These are phyloP conservation scores for Globisporangium megalacanthum DNA, from an alignment of 352 stramenopile genomes.

Conservation along the genomic window DNA sequence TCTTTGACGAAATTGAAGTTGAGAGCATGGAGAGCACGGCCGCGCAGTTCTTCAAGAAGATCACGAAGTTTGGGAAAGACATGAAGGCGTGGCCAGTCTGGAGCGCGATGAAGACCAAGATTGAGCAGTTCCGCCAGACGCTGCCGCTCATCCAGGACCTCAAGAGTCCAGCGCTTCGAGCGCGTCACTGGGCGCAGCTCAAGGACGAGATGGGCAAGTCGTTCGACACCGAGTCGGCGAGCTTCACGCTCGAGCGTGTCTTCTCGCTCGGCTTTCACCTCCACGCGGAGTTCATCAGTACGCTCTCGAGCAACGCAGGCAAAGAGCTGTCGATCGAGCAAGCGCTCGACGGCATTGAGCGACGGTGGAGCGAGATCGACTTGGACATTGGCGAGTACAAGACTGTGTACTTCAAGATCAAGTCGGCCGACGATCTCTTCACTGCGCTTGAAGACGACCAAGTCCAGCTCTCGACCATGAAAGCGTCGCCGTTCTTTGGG, in stretches of 20 bases:
- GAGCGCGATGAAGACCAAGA: constrained; percentile 91
- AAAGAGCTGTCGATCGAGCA: constrained; percentile 93
- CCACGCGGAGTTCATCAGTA: constrained; percentile 89
- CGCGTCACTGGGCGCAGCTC: constrained; percentile 87
- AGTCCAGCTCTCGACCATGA: constrained; percentile 91
- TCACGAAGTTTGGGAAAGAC: constrained; percentile 91
- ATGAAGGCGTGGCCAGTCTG: constrained; percentile 91
- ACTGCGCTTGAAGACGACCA: constrained; percentile 89
- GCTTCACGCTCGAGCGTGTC: constrained; percentile 82
- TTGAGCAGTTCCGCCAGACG: constrained; percentile 91
- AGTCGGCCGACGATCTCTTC: constrained; percentile 88
- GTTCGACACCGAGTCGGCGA: constrained; percentile 69
- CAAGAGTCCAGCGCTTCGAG: constrained; percentile 84
- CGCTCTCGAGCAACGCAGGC: constrained; percentile 85
- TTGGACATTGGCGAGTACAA: constrained; percentile 93
- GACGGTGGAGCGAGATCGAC: constrained; percentile 82
- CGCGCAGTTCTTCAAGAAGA: constrained; percentile 89
- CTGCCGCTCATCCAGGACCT: constrained; percentile 92
- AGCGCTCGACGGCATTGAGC: constrained; percentile 81
- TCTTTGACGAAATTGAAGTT: constrained; percentile 91
- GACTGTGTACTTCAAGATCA: constrained; percentile 91
- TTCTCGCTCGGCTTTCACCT: constrained; percentile 87
- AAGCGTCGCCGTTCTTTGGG: constrained; percentile 91
- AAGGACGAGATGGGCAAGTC: constrained; percentile 85
- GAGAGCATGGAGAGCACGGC: constrained; percentile 89